phyloP scores from a whole-genome alignment of 2,329 filamentous ascomycete species.

The Xylaria arbuscula region DNA sequence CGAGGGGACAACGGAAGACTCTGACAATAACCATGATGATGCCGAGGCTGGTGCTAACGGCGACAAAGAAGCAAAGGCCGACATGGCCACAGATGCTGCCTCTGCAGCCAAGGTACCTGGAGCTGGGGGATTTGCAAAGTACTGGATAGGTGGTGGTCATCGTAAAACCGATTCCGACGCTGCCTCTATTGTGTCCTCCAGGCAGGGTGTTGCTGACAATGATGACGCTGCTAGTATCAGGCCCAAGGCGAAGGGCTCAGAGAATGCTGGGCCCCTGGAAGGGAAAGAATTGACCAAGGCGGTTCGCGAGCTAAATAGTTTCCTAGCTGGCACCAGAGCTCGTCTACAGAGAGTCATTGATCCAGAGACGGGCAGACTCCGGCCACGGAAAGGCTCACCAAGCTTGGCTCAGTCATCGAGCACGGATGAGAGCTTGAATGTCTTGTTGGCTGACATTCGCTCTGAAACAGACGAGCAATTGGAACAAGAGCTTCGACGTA shows the following conservation, averaged over 20 bases:
- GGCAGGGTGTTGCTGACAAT: conserved; percentile 60
- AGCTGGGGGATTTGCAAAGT: conserved; percentile 62
- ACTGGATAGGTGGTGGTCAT: conserved; percentile 58
- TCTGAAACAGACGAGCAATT: conserved; percentile 69
- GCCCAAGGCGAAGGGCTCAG: conserved; percentile 56
- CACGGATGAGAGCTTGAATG: conserved; percentile 46
- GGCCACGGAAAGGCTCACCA: conserved; percentile 59
- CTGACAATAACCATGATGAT: conserved; percentile 53
- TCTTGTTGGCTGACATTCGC: conserved; percentile 55
- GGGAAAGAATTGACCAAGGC: conserved; percentile 87
- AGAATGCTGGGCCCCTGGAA: conserved; percentile 68
- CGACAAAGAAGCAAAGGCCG: conserved; percentile 49
- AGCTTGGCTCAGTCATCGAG: conserved; percentile 54
- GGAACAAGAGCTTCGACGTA: conserved; percentile 76
- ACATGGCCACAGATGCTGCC: conserved; percentile 41
- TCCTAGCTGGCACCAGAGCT: conserved; percentile 85
- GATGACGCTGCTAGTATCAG: conserved; percentile 68
- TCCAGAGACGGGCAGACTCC: conserved; percentile 71
- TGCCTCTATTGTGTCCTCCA: conserved; percentile 70
- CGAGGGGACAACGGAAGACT: conserved; percentile 62
- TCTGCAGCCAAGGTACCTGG: conserved; percentile 54
- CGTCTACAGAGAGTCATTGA: conserved; percentile 71
- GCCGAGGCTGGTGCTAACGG: conserved; percentile 50
- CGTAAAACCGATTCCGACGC: conserved; percentile 63
- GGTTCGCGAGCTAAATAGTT: conserved; percentile 84